Evolutionary conservation across 2,329 filamentous ascomycete species (phyloP).

Genomic region (Botrytis hyacinthi): DNA sequence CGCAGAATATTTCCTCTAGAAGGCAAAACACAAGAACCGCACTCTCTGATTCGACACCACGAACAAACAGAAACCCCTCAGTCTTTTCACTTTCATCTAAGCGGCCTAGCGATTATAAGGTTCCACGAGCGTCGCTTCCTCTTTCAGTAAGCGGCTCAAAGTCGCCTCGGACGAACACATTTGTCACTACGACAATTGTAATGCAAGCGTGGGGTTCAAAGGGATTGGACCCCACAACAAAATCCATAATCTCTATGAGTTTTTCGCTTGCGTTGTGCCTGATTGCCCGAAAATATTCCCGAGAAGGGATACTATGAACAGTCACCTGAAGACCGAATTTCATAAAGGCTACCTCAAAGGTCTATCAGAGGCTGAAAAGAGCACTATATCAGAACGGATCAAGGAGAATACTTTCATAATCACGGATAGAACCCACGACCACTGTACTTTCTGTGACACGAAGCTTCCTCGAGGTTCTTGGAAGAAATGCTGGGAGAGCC

Average conservation of each 20-base stretch:
- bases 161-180: background rate
- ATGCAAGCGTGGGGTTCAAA: background rate
- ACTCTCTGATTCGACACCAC: background rate
- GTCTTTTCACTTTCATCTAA: background rate
- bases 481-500: background rate
- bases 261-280: background rate
- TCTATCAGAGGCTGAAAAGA: background rate
- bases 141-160: background rate
- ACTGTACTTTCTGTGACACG: background rate
- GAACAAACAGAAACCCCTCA: background rate
- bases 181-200: background rate
- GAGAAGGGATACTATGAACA: background rate
- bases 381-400: background rate
- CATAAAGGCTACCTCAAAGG: background rate
- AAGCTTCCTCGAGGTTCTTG: background rate
- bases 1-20: background rate
- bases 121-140: background rate
- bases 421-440: background rate
- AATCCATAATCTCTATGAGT: background rate
- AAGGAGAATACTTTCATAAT: background rate
- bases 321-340: background rate
- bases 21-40: background rate
- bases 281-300: background rate
- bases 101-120: background rate
- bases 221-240: background rate